These are phyloP conservation scores for Boletus eberwhitei DNA, from an alignment of 768 basidiomycete species.

Conservation along the genomic window DNA sequence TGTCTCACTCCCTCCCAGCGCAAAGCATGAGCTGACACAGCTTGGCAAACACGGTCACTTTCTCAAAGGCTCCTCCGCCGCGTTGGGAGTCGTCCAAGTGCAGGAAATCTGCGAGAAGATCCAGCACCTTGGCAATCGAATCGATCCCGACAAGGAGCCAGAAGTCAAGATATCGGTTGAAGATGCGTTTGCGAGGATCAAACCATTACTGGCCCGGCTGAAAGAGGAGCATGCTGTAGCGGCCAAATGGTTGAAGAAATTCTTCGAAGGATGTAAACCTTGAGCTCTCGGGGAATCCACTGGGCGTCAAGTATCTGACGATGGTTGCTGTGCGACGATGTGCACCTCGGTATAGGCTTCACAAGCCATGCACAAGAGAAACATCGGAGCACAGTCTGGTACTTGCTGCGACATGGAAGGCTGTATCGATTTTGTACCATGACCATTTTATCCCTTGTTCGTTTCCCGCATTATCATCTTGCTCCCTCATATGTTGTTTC, in stretches of 20 bases:
- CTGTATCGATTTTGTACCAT: conserved; percentile 25
- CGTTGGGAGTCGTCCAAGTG: conserved; percentile 80
- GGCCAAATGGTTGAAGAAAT: conserved; percentile 60
- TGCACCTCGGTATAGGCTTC: conserved; percentile 3
- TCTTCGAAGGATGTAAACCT: background rate
- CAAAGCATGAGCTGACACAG: conserved; percentile 52
- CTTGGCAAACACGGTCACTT: conserved; percentile 86
- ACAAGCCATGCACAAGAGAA: conserved; percentile 8
- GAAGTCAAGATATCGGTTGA: conserved; percentile 40
- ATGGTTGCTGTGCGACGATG: conserved; percentile 13
- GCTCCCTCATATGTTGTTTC: conserved; percentile 16
- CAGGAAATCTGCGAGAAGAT: conserved; percentile 86
- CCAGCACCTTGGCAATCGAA: conserved; percentile 73
- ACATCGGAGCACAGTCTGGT: conserved; percentile 16
- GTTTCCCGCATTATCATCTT: conserved; percentile 20
- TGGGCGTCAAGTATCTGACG: conserved; percentile 1
- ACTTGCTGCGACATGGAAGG: conserved; percentile 18
- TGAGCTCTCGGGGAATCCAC: conserved; percentile 1
- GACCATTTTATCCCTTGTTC: conserved; percentile 15
- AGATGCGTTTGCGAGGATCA: conserved; percentile 60
- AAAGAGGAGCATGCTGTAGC: conserved; percentile 69
- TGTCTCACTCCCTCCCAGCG: conserved; percentile 37
- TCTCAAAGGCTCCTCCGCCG: conserved; percentile 95
- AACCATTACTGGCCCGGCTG: conserved; percentile 51
- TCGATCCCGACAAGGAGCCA: conserved; percentile 52